A percentile compares a stretch with the other conserved stretches of the same genome.
phyloP scores from a whole-genome alignment of 1,284 basidiomycete genomes.

The Wolfiporia cocos region DNA sequence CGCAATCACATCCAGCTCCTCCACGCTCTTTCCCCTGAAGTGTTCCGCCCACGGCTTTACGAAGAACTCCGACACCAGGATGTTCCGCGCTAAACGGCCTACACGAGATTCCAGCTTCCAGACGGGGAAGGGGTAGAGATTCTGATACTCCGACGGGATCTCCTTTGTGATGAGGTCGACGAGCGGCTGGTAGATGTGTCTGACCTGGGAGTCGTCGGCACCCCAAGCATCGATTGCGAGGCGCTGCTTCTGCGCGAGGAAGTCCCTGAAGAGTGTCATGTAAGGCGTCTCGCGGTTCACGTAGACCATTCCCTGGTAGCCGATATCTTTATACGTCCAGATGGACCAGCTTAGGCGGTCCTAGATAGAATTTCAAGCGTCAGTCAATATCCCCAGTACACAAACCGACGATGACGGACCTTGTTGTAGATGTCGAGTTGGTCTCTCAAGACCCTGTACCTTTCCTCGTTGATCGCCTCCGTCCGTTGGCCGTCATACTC shows the following conservation, averaged over 20 bases:
- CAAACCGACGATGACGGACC: constrained; percentile 13
- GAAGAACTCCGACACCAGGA: constrained; percentile 60
- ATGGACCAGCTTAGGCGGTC: constrained; percentile 45
- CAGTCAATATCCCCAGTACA: neutral
- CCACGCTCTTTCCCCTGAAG: constrained; percentile 46
- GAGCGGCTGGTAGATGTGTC: constrained; percentile 53
- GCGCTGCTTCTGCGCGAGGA: constrained; percentile 52
- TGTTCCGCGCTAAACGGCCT: constrained; percentile 48
- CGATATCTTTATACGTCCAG: constrained; percentile 57
- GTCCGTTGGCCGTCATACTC: constrained; percentile 53
- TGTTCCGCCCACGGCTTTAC: constrained; percentile 60
- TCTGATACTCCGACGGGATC: constrained; percentile 33
- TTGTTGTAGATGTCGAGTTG: constrained; percentile 44
- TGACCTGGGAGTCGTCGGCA: constrained; percentile 47
- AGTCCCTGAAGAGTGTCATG: constrained; percentile 38
- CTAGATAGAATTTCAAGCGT: constrained; percentile 13
- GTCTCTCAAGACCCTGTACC: constrained; percentile 47
- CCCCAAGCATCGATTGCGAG: constrained; percentile 68
- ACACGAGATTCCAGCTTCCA: constrained; percentile 43
- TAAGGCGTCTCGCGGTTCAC: constrained; percentile 41
- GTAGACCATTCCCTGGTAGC: constrained; percentile 49
- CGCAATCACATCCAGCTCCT: constrained; percentile 55
- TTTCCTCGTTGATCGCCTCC: constrained; percentile 59
- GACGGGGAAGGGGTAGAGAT: constrained; percentile 44
- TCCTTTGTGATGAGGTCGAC: constrained; percentile 43